Conservation (phyloP, 352 stramenopile species). For the Peronospora destructor region DNA sequence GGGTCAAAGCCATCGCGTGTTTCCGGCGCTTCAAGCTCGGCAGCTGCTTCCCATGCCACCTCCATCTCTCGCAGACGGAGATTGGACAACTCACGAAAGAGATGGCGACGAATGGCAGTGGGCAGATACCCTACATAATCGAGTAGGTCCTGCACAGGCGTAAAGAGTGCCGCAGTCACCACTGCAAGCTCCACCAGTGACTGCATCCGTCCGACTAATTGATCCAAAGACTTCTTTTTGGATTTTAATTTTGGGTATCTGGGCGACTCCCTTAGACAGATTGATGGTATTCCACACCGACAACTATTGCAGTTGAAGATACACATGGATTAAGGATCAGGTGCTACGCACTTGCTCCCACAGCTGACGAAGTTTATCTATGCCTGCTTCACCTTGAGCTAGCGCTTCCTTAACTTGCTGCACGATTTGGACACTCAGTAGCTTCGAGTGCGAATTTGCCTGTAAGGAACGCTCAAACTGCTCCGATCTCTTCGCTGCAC, state of each 20-base stretch:
- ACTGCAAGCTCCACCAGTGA: slow-evolving; percentile 32
- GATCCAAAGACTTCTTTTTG: slow-evolving; percentile 9
- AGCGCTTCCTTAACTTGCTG: slow-evolving; percentile 24
- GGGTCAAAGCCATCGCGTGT: slow-evolving; percentile 18
- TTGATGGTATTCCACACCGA: too few species aligned
- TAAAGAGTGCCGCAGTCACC: slow-evolving; percentile 20
- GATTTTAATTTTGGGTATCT: slow-evolving; percentile 13
- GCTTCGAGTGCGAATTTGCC: slow-evolving; percentile 25
- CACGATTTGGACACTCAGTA: slow-evolving; percentile 17
- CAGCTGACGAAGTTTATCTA: slow-evolving; percentile 29
- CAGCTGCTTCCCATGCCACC: slow-evolving; percentile 28
- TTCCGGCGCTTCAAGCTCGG: slow-evolving; percentile 12
- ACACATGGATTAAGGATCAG: neutral
- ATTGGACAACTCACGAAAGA: slow-evolving; percentile 37
- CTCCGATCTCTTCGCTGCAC: slow-evolving; percentile 85
- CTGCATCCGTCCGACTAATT: slow-evolving; percentile 5
- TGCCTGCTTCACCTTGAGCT: slow-evolving; percentile 27
- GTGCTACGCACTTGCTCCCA: slow-evolving; percentile 24
- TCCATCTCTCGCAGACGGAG: slow-evolving; percentile 46
- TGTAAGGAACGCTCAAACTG: slow-evolving; percentile 85
- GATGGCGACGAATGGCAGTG: slow-evolving; percentile 28
- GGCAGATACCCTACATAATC: slow-evolving; percentile 42
- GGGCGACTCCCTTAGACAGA: too few species aligned
- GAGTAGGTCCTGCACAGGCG: slow-evolving; percentile 34
- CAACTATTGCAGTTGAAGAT: too few species aligned